A percentile compares a stretch with the other conserved stretches of the same genome.
These are phyloP conservation scores for Paspalum notatum DNA, from an alignment of 176 grass and related monocot genomes.

Conservation along the genomic window DNA sequence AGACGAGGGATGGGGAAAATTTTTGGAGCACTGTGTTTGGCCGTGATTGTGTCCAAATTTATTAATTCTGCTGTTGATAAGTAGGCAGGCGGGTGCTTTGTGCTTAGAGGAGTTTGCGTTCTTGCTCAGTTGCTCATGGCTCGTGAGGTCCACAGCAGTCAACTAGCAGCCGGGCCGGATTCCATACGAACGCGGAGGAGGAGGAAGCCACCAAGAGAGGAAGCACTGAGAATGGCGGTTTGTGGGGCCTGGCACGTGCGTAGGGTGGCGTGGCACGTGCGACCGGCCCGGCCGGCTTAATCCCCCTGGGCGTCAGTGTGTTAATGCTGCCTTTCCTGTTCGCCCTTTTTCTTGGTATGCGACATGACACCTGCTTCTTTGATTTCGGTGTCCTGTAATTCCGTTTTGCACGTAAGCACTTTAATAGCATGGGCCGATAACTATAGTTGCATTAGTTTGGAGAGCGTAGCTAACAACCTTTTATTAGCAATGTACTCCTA, in stretches of 20 bases:
- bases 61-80: constrained; percentile 20
- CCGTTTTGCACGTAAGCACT: neutral
- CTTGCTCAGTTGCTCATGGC: constrained; percentile 38
- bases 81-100: constrained; percentile 4
- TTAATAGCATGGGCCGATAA: neutral
- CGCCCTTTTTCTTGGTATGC: neutral
- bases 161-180: constrained; percentile 33
- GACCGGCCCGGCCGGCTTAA: constrained; percentile 7
- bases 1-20: neutral
- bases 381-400: constrained; percentile 5
- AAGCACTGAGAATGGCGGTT: constrained; percentile 42
- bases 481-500: too few species aligned
- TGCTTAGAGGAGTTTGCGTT: constrained; percentile 15
- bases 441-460: too few species aligned
- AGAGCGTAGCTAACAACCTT: too few species aligned
- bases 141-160: constrained; percentile 22
- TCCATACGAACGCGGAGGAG: constrained; percentile 4
- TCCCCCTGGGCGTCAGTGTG: constrained; percentile 19
- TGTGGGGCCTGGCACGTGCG: constrained; percentile 37
- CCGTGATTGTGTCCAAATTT: constrained; percentile 28
- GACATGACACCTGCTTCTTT: constrained; percentile 26
- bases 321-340: constrained; percentile 1
- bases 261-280: constrained; percentile 55
- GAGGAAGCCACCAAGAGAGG: constrained; percentile 20
- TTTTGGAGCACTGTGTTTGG: neutral